A percentile compares a stretch with the other conserved stretches of the same genome.
Conservation (phyloP, 495 filamentous ascomycete genomes). For the Melanomma pulvis-pyrius region DNA sequence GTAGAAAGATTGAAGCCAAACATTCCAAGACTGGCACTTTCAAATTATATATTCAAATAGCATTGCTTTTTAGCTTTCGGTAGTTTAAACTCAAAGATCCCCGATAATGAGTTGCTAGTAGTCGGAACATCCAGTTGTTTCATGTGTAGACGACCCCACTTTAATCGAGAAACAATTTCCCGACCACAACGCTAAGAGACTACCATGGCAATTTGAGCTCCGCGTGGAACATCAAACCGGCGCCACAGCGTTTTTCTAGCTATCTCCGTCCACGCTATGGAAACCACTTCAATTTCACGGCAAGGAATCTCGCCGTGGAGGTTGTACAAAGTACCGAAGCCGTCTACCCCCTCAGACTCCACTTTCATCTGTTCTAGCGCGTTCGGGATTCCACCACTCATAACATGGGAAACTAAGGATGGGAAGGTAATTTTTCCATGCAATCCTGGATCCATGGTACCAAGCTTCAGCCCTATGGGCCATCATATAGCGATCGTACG, state of each 20-base stretch:
- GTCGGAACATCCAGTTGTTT: not conserved
- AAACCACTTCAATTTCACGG: too few relatives aligned
- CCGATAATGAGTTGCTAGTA: not conserved
- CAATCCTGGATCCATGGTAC: not conserved
- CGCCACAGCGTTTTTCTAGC: not conserved
- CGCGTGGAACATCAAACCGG: not conserved
- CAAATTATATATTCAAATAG: too few relatives aligned
- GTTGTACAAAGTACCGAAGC: not conserved
- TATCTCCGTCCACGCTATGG: not conserved
- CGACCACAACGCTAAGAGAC: not conserved
- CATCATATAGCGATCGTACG: not conserved
- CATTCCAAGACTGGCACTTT: too few relatives aligned
- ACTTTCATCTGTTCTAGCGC: not conserved
- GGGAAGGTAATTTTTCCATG: slow-evolving; percentile 3
- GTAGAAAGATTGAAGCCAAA: too few relatives aligned
- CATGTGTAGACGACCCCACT: not conserved
- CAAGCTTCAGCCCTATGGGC: not conserved
- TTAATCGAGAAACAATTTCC: not conserved
- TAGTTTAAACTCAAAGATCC: not conserved
- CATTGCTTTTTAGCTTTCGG: not conserved
- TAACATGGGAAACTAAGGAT: not conserved
- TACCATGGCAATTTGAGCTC: not conserved
- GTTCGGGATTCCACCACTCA: slow-evolving; percentile 8
- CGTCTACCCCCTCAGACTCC: not conserved
- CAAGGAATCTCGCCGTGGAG: too few relatives aligned